Evolutionary conservation across 306 rosid genomes (phyloP).

Genomic region (Myrica gale): DNA sequence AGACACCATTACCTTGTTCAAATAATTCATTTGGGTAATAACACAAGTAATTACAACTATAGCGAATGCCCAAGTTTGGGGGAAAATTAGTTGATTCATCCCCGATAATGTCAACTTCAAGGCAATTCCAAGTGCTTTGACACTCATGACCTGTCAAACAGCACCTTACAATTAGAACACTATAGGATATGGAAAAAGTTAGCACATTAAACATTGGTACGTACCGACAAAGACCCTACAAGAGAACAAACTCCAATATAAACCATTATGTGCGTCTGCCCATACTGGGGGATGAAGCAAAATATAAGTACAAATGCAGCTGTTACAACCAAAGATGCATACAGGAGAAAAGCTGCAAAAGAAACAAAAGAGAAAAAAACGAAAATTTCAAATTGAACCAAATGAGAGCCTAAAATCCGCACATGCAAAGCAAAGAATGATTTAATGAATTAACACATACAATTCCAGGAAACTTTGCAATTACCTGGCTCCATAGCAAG

Average conservation of each 20-base stretch:
- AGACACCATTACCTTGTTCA: slow-evolving; percentile 66
- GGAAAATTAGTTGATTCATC: slow-evolving; percentile 87
- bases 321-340: slow-evolving; percentile 72
- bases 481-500: slow-evolving; percentile 99
- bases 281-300: slow-evolving; percentile 83
- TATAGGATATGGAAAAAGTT: slow-evolving; percentile 20
- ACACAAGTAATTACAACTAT: slow-evolving; percentile 77
- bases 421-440: slow-evolving; percentile 7
- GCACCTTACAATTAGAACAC: slow-evolving; percentile 27
- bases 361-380: slow-evolving; percentile 15
- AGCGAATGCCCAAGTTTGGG: slow-evolving; percentile 91
- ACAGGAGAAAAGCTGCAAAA: slow-evolving; percentile 77
- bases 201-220: slow-evolving; percentile 30
- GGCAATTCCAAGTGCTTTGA: slow-evolving; percentile 97
- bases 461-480: slow-evolving; percentile 13
- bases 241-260: slow-evolving; percentile 98
- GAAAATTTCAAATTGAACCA: not conserved
- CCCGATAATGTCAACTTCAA: slow-evolving; percentile 90
- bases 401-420: not conserved
- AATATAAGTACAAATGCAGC: slow-evolving; percentile 77
- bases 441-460: slow-evolving; percentile 8
- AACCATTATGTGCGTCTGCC: slow-evolving; percentile 98
- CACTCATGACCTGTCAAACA: slow-evolving; percentile 92
- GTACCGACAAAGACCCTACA: slow-evolving; percentile 96
- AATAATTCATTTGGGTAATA: slow-evolving; percentile 98